Percentiles rank a stretch among this genome's conserved stretches.
These are phyloP conservation scores for Blastomyces gilchristii DNA, from an alignment of 2,329 filamentous ascomycete species.

Conservation along the genomic window DNA sequence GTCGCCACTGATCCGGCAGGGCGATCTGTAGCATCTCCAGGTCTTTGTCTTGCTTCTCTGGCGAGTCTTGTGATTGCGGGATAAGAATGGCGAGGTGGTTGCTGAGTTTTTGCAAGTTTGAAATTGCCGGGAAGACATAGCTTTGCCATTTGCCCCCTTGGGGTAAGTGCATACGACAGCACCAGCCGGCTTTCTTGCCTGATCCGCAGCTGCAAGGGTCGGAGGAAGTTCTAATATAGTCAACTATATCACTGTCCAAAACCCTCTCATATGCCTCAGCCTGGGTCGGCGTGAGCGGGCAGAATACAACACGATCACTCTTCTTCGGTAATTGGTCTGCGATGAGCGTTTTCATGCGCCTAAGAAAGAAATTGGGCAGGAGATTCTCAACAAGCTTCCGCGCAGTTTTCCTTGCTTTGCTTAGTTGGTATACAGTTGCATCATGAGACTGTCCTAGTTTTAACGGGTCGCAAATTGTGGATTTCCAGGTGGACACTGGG, in stretches of 20 bases:
- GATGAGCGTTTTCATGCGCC: slow-evolving; percentile 86
- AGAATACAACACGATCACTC: slow-evolving; percentile 89
- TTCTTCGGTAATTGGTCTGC: slow-evolving; percentile 90
- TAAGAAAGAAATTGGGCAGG: slow-evolving; percentile 78
- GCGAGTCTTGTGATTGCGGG: slow-evolving; percentile 52
- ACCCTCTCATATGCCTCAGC: slow-evolving; percentile 73
- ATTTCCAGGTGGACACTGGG: slow-evolving; percentile 63
- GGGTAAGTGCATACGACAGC: slow-evolving; percentile 55
- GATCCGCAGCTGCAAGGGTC: slow-evolving; percentile 62
- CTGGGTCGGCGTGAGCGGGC: slow-evolving; percentile 74
- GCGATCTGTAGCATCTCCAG: slow-evolving; percentile 63
- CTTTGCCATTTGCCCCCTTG: slow-evolving; percentile 60
- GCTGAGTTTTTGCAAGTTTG: slow-evolving; percentile 72
- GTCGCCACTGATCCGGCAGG: slow-evolving; percentile 63
- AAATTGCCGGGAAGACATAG: slow-evolving; percentile 75
- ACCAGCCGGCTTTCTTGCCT: slow-evolving; percentile 66
- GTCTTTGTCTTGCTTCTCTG: slow-evolving; percentile 68
- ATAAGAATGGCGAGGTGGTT: slow-evolving; percentile 89
- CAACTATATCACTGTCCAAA: slow-evolving; percentile 60
- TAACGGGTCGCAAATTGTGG: slow-evolving; percentile 66
- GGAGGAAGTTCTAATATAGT: slow-evolving; percentile 56
- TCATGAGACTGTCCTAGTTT: slow-evolving; percentile 87
- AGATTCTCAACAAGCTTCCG: slow-evolving; percentile 77
- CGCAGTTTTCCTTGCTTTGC: slow-evolving; percentile 68
- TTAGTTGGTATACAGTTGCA: slow-evolving; percentile 72